A percentile compares a stretch with the other conserved stretches of the same genome.
phyloP scores from a whole-genome alignment of 192 early-diverging fungal species.

The Mortierella antarctica region DNA sequence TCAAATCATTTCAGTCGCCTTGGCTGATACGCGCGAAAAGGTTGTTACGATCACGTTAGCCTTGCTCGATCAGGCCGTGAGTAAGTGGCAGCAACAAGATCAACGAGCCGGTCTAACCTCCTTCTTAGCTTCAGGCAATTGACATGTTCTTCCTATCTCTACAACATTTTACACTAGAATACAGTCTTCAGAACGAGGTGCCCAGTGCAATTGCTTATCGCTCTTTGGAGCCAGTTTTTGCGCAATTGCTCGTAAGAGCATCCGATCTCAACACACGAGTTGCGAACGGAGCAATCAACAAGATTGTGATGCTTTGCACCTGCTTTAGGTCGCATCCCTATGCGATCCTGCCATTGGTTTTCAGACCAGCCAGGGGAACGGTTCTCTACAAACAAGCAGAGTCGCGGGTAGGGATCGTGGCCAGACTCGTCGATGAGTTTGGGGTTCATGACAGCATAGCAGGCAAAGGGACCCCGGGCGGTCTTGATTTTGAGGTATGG shows the following conservation, averaged over 20 bases:
- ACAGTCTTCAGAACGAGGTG: conserved; percentile 61
- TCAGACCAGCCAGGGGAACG: conserved; percentile 57
- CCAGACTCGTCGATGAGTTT: conserved; percentile 56
- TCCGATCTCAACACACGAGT: conserved; percentile 69
- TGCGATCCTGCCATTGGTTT: conserved; percentile 63
- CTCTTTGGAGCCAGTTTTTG: conserved; percentile 60
- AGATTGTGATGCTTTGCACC: conserved; percentile 63
- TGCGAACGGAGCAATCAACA: conserved; percentile 55
- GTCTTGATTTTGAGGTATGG: conserved; percentile 60
- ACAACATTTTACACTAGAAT: conserved; percentile 46
- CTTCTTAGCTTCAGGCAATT: not conserved
- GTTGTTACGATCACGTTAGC: conserved; percentile 52
- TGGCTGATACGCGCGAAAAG: conserved; percentile 70
- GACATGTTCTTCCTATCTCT: not conserved
- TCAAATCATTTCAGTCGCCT: conserved; percentile 55
- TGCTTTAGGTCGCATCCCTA: conserved; percentile 59
- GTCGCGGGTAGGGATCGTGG: conserved; percentile 64
- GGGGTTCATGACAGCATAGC: conserved; percentile 54
- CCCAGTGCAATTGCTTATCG: conserved; percentile 55
- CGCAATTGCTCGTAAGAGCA: conserved; percentile 62
- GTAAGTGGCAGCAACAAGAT: conserved; percentile 16
- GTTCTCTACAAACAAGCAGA: conserved; percentile 62
- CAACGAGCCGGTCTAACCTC: not conserved
- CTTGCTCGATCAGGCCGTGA: conserved; percentile 60
- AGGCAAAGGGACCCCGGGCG: conserved; percentile 47